Percentiles rank a stretch among this genome's conserved stretches.
Conservation (phyloP, 1,139 yeast genomes). For the Tardiomyces depauwii region DNA sequence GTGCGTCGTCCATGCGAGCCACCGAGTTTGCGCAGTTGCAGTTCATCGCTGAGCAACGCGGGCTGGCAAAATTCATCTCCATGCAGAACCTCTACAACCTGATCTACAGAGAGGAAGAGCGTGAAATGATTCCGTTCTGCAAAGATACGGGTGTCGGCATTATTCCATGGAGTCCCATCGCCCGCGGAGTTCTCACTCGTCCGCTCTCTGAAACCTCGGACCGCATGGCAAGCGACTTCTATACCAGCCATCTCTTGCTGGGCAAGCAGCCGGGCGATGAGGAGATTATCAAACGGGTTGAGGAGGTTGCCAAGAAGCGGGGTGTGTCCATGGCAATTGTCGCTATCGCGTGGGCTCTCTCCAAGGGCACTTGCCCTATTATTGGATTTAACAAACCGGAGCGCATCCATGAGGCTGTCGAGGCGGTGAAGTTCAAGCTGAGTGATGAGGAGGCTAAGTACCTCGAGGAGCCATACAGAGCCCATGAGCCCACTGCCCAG, state of each 20-base stretch:
- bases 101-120: constrained; percentile 47
- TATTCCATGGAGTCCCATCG: constrained; percentile 43
- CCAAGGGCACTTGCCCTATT: constrained; percentile 42
- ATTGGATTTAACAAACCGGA: constrained; percentile 41
- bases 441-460: constrained; percentile 35
- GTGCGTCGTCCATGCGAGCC: constrained; percentile 48
- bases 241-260: not conserved
- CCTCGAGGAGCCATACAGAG: constrained; percentile 38
- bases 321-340: constrained; percentile 41
- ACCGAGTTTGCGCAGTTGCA: constrained; percentile 38
- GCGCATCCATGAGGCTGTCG: constrained; percentile 45
- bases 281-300: constrained; percentile 38
- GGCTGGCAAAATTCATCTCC: constrained; percentile 45
- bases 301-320: constrained; percentile 36
- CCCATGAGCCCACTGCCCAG: not conserved
- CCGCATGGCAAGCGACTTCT: not conserved
- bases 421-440: constrained; percentile 33
- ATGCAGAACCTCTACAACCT: constrained; percentile 51
- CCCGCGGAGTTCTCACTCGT: constrained; percentile 37
- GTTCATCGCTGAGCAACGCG: constrained; percentile 37
- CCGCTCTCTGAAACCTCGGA: constrained; percentile 16
- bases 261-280: constrained; percentile 6
- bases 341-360: constrained; percentile 43
- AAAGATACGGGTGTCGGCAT: constrained; percentile 36
- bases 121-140: constrained; percentile 47